These are phyloP conservation scores for Fusarium sp. DNA, from an alignment of 2,329 filamentous ascomycete genomes.

Conservation along the genomic window DNA sequence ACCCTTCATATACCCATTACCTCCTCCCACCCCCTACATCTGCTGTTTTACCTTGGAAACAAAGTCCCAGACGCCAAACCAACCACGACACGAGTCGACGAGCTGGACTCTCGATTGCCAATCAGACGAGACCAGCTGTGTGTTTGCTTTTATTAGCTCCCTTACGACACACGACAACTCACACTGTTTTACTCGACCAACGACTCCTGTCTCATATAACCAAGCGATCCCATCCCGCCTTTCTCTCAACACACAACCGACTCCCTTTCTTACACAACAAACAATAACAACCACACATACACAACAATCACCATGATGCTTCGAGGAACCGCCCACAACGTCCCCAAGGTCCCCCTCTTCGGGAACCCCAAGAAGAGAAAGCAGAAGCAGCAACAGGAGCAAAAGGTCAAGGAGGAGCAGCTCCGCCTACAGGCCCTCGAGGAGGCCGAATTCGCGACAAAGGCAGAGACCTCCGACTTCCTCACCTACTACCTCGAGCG, in stretches of 20 bases:
- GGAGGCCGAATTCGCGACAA: slow-evolving; percentile 45
- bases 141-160: slow-evolving; percentile 28
- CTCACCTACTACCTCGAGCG: slow-evolving; percentile 47
- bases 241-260: not conserved
- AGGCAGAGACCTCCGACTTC: slow-evolving; percentile 46
- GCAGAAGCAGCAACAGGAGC: slow-evolving; percentile 38
- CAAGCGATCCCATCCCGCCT: slow-evolving; percentile 16
- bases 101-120: slow-evolving; percentile 32
- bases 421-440: slow-evolving; percentile 38
- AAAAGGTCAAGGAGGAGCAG: slow-evolving; percentile 32
- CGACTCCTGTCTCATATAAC: slow-evolving; percentile 14
- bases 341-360: slow-evolving; percentile 35
- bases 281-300: not conserved
- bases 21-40: slow-evolving; percentile 8
- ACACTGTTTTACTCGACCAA: slow-evolving; percentile 23
- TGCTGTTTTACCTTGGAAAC: slow-evolving; percentile 4
- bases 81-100: slow-evolving; percentile 7
- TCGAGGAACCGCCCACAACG: slow-evolving; percentile 34
- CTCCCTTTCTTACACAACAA: not conserved
- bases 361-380: slow-evolving; percentile 41
- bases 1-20: slow-evolving; percentile 26
- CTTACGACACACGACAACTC: slow-evolving; percentile 21
- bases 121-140: slow-evolving; percentile 20
- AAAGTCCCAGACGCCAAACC: not conserved
- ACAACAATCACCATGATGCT: slow-evolving; percentile 24